Conservation (phyloP, 331 rosid genomes). For the Saraca asoca region DNA sequence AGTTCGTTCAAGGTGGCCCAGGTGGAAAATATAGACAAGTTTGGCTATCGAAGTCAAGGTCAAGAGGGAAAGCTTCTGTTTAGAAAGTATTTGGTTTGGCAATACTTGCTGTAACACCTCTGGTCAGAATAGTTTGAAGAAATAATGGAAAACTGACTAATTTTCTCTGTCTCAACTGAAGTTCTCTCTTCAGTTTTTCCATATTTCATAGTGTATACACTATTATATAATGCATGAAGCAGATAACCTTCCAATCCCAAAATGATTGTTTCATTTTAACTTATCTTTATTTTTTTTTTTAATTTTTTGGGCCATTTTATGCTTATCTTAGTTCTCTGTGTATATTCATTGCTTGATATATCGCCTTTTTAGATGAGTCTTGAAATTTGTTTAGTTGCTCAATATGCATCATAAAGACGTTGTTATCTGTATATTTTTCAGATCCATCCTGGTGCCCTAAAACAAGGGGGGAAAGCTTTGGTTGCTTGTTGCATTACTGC, state of each 20-base stretch:
- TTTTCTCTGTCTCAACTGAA: neutral
- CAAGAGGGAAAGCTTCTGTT: slow-evolving; percentile 13
- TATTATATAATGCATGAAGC: neutral
- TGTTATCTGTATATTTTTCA: slow-evolving; percentile 43
- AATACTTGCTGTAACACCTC: slow-evolving; percentile 5
- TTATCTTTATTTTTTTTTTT: too few relatives aligned
- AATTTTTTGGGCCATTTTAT: too few relatives aligned
- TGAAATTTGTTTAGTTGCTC: slow-evolving; percentile 22
- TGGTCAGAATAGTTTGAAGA: slow-evolving; percentile 12
- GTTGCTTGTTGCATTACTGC: slow-evolving; percentile 89
- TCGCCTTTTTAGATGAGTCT: neutral
- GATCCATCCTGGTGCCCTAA: slow-evolving; percentile 93
- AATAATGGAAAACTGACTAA: slow-evolving; percentile 11
- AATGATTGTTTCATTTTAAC: slow-evolving; percentile 8
- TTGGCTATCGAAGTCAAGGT: neutral
- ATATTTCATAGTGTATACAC: slow-evolving; percentile 1
- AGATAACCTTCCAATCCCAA: slow-evolving; percentile 2
- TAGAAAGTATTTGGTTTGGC: neutral
- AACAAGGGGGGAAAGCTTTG: slow-evolving; percentile 86
- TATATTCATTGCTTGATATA: neutral
- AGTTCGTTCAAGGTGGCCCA: neutral
- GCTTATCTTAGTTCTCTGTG: slow-evolving; percentile 16
- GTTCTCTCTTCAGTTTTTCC: neutral
- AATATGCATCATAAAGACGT: neutral
- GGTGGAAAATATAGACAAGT: neutral